Conservation (phyloP, 2,329 filamentous ascomycete species). For the Exserohilum rostratum region DNA sequence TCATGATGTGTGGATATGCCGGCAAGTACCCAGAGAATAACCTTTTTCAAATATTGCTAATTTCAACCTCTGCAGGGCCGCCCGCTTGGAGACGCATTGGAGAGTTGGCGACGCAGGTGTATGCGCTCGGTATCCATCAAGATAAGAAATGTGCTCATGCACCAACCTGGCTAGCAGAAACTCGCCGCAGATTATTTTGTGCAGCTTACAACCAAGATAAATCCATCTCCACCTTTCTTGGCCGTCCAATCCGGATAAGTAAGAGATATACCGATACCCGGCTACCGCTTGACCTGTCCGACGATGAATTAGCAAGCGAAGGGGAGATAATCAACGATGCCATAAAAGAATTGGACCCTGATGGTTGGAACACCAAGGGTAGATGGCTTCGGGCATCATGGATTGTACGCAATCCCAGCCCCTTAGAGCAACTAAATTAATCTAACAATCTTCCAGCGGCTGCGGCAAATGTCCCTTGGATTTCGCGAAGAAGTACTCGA, state of each 20-base stretch:
- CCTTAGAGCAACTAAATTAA: background rate
- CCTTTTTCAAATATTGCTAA: background rate
- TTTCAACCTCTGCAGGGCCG: conserved; percentile 20
- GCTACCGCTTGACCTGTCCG: conserved; percentile 39
- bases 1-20: conserved; percentile 46
- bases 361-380: conserved; percentile 50
- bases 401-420: conserved; percentile 20
- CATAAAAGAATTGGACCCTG: conserved; percentile 27
- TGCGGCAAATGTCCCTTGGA: conserved; percentile 30
- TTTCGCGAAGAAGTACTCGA: conserved; percentile 45
- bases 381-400: conserved; percentile 35
- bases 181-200: conserved; percentile 37
- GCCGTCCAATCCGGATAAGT: conserved; percentile 39
- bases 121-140: conserved; percentile 41
- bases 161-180: conserved; percentile 38
- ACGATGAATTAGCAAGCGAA: conserved; percentile 33
- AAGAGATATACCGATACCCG: conserved; percentile 39
- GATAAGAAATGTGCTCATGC: conserved; percentile 33
- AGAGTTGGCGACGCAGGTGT: conserved; percentile 39
- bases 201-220: conserved; percentile 42
- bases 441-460: conserved; percentile 17
- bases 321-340: conserved; percentile 23
- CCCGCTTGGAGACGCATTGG: conserved; percentile 42
- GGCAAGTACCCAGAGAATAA: conserved; percentile 31
- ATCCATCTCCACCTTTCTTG: conserved; percentile 43